These are phyloP conservation scores for Cunninghamia lanceolata DNA, from an alignment of 75 land plant species.

Conservation along the genomic window DNA sequence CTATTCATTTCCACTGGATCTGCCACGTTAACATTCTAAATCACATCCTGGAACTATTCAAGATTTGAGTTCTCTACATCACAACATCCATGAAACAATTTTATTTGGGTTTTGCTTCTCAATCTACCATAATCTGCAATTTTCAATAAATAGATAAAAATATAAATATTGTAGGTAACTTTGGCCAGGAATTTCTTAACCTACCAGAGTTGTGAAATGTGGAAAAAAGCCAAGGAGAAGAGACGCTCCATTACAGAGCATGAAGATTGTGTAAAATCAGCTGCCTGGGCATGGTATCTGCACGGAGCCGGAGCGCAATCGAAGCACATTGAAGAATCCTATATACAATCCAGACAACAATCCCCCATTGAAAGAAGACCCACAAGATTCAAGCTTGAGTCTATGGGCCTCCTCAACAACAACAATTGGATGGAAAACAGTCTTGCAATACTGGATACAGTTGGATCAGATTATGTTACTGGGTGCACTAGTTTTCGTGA, in stretches of 20 bases:
- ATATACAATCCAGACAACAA: not conserved
- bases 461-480: not conserved
- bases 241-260: not conserved
- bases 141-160: not conserved
- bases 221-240: not conserved
- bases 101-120: not conserved
- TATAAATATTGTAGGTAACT: not conserved
- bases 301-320: not conserved
- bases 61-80: not conserved
- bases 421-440: not conserved
- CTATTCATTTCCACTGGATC: not conserved
- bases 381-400: conserved; percentile 9
- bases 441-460: not conserved
- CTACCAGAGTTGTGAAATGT: not conserved
- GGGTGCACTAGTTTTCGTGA: not conserved
- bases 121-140: not conserved
- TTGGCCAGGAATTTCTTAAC: not conserved
- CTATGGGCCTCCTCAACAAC: not conserved
- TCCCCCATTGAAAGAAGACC: not conserved
- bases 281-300: conserved; percentile 9
- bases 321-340: not conserved
- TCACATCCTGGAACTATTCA: not conserved
- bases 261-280: conserved; percentile 2
- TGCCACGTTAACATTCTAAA: not conserved
- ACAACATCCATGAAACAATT: not conserved